A percentile compares a stretch with the other conserved stretches of the same genome.
phyloP scores from a whole-genome alignment of 2,329 filamentous ascomycete species.

The Aspergillus pseudotamarii region DNA sequence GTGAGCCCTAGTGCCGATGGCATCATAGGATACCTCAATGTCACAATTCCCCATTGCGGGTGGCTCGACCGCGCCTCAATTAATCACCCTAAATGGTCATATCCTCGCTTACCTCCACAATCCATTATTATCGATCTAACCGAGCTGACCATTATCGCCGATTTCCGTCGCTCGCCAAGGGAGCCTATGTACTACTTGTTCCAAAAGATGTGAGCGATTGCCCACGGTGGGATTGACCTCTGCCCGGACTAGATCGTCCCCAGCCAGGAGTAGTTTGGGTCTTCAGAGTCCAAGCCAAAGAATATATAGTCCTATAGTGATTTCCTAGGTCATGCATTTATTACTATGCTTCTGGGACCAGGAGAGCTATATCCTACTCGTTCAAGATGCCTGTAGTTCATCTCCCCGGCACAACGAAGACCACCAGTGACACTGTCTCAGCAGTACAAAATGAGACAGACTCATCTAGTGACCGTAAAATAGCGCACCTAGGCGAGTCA shows the following conservation, averaged over 20 bases:
- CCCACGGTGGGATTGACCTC: background rate
- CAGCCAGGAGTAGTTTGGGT: background rate
- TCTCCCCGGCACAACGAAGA: background rate
- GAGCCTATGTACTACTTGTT: background rate
- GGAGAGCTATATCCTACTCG: background rate
- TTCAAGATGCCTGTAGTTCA: background rate
- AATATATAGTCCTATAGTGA: background rate
- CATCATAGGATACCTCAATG: background rate
- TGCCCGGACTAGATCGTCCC: background rate
- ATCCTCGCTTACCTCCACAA: background rate
- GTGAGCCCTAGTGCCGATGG: background rate
- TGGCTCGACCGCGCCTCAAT: background rate
- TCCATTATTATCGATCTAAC: background rate
- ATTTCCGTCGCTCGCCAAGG: background rate
- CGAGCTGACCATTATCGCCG: background rate
- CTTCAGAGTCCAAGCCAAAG: background rate
- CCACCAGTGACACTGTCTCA: background rate
- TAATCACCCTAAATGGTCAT: background rate
- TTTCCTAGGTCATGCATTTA: background rate
- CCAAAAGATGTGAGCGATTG: background rate
- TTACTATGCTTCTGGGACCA: background rate
- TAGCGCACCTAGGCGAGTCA: constrained; percentile 20
- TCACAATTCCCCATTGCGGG: background rate
- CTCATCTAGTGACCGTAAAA: background rate
- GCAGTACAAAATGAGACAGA: background rate